These are phyloP conservation scores for Carallia pectinifolia DNA, from an alignment of 345 rosid species.

Conservation along the genomic window DNA sequence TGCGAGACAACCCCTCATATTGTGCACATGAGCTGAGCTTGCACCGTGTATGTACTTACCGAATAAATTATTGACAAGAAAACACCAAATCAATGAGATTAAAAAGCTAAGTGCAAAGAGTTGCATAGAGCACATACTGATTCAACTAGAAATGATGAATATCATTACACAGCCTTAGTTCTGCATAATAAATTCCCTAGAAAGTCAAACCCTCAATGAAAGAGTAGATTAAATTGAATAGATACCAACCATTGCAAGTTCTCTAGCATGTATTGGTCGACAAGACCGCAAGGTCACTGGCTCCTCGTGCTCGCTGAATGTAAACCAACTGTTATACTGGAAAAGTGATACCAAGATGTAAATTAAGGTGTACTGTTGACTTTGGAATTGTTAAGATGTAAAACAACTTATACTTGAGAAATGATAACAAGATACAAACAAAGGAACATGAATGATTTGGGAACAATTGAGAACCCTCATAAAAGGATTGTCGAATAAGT, in stretches of 20 bases:
- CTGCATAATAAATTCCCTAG: too few species aligned
- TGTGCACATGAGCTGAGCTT: neutral
- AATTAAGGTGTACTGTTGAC: constrained; percentile 9
- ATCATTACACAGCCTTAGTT: too few species aligned
- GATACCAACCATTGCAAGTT: constrained; percentile 75
- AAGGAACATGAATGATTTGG: too few species aligned
- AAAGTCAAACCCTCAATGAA: neutral
- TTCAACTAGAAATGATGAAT: too few species aligned
- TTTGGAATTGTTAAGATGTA: neutral
- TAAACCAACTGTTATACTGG: constrained; percentile 95
- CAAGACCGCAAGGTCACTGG: constrained; percentile 68
- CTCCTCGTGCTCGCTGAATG: constrained; percentile 93
- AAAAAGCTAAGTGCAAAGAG: too few species aligned
- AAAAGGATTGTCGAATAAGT: neutral
- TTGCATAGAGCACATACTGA: too few species aligned
- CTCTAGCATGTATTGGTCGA: constrained; percentile 79
- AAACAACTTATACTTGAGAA: too few species aligned
- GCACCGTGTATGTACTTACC: neutral
- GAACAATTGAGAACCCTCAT: too few species aligned
- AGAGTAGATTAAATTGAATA: neutral
- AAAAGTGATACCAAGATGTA: constrained; percentile 24
- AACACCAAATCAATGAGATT: neutral
- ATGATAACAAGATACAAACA: too few species aligned
- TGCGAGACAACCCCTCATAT: neutral
- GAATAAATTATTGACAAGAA: neutral